phyloP scores from a whole-genome alignment of 2,329 filamentous ascomycete species.

The Metarhizium brunneum region DNA sequence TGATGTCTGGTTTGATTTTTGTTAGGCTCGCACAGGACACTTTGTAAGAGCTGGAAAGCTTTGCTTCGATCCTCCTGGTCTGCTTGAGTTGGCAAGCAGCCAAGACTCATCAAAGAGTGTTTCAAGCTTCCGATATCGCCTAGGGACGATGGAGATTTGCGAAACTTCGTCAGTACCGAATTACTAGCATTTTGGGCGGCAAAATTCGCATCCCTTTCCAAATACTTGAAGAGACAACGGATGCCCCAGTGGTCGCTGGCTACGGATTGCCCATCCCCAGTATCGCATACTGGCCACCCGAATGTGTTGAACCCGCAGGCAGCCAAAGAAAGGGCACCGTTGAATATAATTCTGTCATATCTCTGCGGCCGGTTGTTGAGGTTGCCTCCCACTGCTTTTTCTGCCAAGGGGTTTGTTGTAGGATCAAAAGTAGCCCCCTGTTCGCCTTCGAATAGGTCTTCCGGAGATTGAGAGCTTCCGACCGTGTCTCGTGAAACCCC shows the following conservation, averaged over 20 bases:
- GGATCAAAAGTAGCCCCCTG: conserved; percentile 54
- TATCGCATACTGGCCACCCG: background rate
- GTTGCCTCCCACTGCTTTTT: conserved; percentile 35
- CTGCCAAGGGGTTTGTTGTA: conserved; percentile 43
- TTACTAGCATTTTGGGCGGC: background rate
- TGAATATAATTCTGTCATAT: conserved; percentile 41
- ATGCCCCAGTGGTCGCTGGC: conserved; percentile 52
- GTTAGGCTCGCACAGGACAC: conserved; percentile 27
- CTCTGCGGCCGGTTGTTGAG: too few species aligned
- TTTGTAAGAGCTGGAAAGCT: conserved; percentile 36
- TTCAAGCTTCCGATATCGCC: conserved; percentile 9
- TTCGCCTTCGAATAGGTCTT: conserved; percentile 29
- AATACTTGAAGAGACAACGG: conserved; percentile 28
- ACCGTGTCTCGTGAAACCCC: conserved; percentile 14
- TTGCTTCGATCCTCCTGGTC: conserved; percentile 30
- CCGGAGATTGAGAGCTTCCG: conserved; percentile 14
- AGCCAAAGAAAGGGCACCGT: conserved; percentile 25
- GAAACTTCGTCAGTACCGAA: conserved; percentile 18
- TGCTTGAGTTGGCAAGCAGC: conserved; percentile 27
- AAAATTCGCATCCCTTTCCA: background rate
- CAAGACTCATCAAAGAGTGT: conserved; percentile 24
- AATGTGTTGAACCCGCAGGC: conserved; percentile 34
- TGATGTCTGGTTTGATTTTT: conserved; percentile 4
- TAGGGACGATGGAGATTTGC: background rate
- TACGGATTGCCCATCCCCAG: background rate